Conservation (phyloP, 2,329 filamentous ascomycete species). For the Madurella mycetomatis region DNA sequence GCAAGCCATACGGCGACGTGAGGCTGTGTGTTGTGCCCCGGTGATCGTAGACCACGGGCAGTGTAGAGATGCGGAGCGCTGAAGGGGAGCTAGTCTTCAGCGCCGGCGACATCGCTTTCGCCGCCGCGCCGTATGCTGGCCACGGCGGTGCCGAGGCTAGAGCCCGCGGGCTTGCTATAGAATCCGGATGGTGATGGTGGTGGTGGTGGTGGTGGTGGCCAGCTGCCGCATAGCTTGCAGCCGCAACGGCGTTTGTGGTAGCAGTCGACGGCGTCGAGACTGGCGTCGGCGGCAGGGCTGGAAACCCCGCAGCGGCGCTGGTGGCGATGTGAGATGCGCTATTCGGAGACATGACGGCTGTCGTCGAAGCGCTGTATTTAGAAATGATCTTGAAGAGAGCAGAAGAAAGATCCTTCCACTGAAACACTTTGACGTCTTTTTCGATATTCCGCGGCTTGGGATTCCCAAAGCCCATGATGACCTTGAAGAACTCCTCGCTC, state of each 20-base stretch:
- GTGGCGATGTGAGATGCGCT: slow-evolving; percentile 38
- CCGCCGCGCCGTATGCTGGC: slow-evolving; percentile 41
- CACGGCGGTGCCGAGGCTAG: slow-evolving; percentile 47
- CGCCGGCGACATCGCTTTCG: slow-evolving; percentile 43
- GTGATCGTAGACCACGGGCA: slow-evolving; percentile 37
- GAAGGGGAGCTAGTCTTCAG: slow-evolving; percentile 36
- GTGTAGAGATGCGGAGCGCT: slow-evolving; percentile 33
- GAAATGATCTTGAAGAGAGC: slow-evolving; percentile 97
- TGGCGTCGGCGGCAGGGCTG: slow-evolving; percentile 45
- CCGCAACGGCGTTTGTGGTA: slow-evolving; percentile 31
- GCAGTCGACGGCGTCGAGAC: slow-evolving; percentile 28
- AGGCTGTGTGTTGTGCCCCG: slow-evolving; percentile 23
- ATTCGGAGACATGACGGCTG: slow-evolving; percentile 21
- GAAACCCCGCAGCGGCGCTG: slow-evolving; percentile 38
- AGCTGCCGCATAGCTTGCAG: slow-evolving; percentile 37
- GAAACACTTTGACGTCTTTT: slow-evolving; percentile 98
- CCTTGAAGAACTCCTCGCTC: slow-evolving; percentile 96
- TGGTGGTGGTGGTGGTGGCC: slow-evolving; percentile 31
- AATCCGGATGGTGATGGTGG: slow-evolving; percentile 40
- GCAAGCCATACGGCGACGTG: slow-evolving; percentile 23
- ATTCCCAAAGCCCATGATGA: slow-evolving; percentile 95
- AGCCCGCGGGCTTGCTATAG: slow-evolving; percentile 50
- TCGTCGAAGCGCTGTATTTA: slow-evolving; percentile 67
- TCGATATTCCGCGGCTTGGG: slow-evolving; percentile 97
- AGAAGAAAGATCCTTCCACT: slow-evolving; percentile 82